These are phyloP conservation scores for Coriaria nepalensis DNA, from an alignment of 306 rosid species.

Conservation along the genomic window DNA sequence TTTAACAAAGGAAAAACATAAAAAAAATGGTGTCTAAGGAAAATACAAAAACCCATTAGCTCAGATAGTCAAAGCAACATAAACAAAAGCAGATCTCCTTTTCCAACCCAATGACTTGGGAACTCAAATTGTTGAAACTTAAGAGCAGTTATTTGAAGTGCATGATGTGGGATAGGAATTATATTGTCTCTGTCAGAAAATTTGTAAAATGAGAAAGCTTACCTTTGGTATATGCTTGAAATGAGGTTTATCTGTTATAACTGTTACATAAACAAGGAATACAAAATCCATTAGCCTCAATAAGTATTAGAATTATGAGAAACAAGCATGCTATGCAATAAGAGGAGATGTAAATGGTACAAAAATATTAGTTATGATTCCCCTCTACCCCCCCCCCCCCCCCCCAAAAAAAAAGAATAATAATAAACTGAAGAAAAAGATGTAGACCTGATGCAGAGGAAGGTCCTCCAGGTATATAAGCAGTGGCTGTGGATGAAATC, in stretches of 20 bases:
- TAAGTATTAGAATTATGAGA: not conserved
- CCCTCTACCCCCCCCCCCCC: not conserved
- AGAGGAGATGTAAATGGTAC: no score
- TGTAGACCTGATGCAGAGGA: slow-evolving; percentile 42
- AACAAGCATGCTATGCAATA: no score
- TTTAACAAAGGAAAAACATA: slow-evolving; percentile 12
- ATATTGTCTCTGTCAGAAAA: no score
- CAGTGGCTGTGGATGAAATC: slow-evolving; percentile 44
- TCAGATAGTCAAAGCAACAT: no score
- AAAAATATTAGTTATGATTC: no score
- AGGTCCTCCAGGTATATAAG: slow-evolving; percentile 74
- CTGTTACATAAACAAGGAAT: slow-evolving; percentile 25
- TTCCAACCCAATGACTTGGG: no score
- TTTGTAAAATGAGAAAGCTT: slow-evolving; percentile 14
- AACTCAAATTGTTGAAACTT: no score
- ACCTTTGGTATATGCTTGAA: slow-evolving; percentile 98
- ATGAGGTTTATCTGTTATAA: slow-evolving; percentile 37
- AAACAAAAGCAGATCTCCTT: no score
- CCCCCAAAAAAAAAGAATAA: not conserved
- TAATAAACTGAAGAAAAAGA: not conserved
- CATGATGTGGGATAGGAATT: no score
- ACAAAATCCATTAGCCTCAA: not conserved
- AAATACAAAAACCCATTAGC: not conserved
- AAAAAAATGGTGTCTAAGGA: not conserved
- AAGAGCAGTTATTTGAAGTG: no score